phyloP scores from a whole-genome alignment of 768 basidiomycete genomes.

The Serendipita indica region DNA sequence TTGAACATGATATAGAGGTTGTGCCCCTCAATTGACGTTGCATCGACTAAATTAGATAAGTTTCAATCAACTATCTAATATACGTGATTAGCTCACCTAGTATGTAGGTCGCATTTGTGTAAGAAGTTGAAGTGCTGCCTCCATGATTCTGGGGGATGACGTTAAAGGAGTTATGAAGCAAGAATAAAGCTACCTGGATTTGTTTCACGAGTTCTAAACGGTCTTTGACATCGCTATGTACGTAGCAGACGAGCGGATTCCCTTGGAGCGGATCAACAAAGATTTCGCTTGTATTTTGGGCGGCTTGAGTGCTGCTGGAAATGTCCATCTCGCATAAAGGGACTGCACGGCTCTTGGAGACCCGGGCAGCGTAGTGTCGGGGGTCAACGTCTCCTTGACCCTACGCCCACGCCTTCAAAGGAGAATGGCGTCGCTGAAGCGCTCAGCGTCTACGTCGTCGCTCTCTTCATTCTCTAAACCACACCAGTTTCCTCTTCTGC shows the following conservation, averaged over 20 bases:
- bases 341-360: neutral
- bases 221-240: constrained; percentile 69
- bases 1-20: constrained; percentile 61
- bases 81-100: constrained; percentile 40
- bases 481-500: neutral
- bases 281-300: constrained; percentile 25
- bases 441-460: neutral
- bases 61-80: neutral
- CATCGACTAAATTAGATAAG: constrained; percentile 46
- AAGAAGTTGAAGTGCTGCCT: constrained; percentile 54
- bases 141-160: constrained; percentile 48
- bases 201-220: constrained; percentile 47
- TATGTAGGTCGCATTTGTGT: constrained; percentile 67
- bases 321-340: neutral
- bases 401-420: neutral
- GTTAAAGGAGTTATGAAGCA: constrained; percentile 11
- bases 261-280: constrained; percentile 79
- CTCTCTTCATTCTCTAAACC: neutral
- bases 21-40: constrained; percentile 64
- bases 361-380: neutral
- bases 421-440: neutral
- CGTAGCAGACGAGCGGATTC: constrained; percentile 53
- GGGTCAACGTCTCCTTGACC: neutral
- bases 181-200: constrained; percentile 40
- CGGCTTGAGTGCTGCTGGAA: neutral